Base-by-base conservation (phyloP, 495 filamentous ascomycete species). In the Cercophora samala region DNA sequence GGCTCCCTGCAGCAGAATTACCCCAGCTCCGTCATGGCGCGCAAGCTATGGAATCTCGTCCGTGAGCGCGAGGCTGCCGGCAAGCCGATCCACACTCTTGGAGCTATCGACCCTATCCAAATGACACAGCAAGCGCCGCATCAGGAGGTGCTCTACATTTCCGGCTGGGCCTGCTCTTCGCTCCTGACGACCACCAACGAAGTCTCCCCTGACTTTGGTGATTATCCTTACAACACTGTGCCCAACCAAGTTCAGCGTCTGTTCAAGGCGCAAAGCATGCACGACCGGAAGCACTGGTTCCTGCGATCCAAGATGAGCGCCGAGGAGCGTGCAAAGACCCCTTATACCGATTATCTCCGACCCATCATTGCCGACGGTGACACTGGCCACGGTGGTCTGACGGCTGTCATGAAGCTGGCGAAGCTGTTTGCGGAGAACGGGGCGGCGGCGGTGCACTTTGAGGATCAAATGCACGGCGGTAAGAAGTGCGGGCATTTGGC, bases 381-480 rank as follows among this genome's bases (percentile, higher is more conserved):
- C 77, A 98, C 94, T 23, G 95, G 95, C 52, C 90, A 93, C 76
- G 95, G 95, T 32, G 95, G 95, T 13, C 79, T 98, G 53, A 92
- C 91, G 5, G 90, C 95, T 3, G 95, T 99, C 6, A 83, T 97
- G 73, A 99, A 99, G 82, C 87, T 99, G 21, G 93, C 95, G 25
- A 99, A 98, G 79, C 87, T 99, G 15, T 99, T 99, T 71, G 95
- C 96, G n/a, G 95, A 99, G 78, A 96, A 96, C 70, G 95, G 95
- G 54, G 95, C 96, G 0, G 95, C 95, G 2, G 95, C 90, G 9
- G 96, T 99, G 1, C 95, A 99, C 76, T 96, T 99, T 72, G 95
- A 99, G 77, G 95, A 99, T 73, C 96, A 99, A 74, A 83, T 97
- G 62, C 95, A 99, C 75, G 95, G 95, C 24, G 95, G 95, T 52